Evolutionary conservation across 352 stramenopile genomes (phyloP).

Genomic region (Peronospora belbahrii): DNA sequence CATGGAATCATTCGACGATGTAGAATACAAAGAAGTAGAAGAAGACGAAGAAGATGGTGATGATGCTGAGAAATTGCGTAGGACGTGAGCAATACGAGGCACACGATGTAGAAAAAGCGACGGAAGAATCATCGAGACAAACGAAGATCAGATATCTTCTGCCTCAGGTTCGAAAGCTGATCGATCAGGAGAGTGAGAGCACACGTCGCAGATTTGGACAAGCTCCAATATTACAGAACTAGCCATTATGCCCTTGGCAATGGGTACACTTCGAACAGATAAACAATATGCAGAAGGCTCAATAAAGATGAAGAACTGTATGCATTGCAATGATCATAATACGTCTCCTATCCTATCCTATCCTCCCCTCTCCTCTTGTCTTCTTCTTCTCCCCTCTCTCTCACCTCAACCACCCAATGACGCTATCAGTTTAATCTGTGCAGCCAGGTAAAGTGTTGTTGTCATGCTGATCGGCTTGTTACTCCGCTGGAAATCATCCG

Average conservation of each 20-base stretch:
- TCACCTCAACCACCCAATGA: no score
- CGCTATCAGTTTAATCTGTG: conserved; percentile 38
- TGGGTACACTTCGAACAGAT: no score
- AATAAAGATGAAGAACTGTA: no score
- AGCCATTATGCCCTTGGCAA: no score
- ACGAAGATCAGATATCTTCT: no score
- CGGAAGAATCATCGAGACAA: conserved; percentile 7
- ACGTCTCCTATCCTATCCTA: no score
- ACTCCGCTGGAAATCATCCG: conserved; percentile 26
- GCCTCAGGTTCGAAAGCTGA: conserved; percentile 6
- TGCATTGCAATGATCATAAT: not conserved
- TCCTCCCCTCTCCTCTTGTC: not conserved
- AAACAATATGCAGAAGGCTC: no score
- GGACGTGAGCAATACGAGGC: conserved; percentile 5
- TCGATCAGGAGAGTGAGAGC: not conserved
- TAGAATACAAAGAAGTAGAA: not conserved
- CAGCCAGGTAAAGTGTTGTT: conserved; percentile 29
- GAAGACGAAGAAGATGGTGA: conserved; percentile 1
- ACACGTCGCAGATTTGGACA: not conserved
- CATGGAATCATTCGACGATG: conserved; percentile 35
- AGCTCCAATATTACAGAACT: no score
- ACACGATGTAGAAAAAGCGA: conserved; percentile 14
- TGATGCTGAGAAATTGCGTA: conserved; percentile 12
- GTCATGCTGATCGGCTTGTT: conserved; percentile 25
- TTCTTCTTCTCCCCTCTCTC: no score